These are phyloP conservation scores for Tulasnella sp. DNA, from an alignment of 768 basidiomycete genomes.

Conservation along the genomic window DNA sequence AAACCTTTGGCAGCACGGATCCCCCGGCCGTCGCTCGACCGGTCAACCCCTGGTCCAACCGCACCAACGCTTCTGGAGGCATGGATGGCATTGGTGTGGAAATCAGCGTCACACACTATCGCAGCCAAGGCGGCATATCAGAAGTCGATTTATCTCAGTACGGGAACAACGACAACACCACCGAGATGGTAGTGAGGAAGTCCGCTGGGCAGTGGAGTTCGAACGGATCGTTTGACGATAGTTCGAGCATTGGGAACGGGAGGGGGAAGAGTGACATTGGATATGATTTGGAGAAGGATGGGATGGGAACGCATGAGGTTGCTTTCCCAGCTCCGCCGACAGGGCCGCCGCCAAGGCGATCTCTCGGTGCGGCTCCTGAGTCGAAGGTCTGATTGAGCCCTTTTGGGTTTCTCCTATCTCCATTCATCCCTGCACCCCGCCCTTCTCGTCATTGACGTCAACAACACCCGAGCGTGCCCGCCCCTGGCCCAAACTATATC, in stretches of 20 bases:
- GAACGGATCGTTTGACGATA: neutral
- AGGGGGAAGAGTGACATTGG: neutral
- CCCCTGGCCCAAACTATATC: neutral
- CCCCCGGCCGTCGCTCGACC: neutral
- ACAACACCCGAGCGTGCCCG: neutral
- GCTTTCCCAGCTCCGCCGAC: neutral
- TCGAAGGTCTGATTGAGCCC: neutral
- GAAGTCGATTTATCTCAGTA: neutral
- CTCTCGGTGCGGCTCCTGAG: neutral
- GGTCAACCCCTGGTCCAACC: neutral
- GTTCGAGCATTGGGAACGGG: neutral
- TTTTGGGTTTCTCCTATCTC: neutral
- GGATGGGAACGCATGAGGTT: neutral
- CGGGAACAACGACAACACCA: neutral
- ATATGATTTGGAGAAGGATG: conserved; percentile 4
- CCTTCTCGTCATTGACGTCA: neutral
- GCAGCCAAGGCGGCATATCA: neutral
- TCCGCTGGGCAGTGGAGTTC: neutral
- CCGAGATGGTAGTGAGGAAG: neutral
- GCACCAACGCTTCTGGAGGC: neutral
- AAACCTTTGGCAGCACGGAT: conserved; percentile 16
- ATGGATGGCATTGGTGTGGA: neutral
- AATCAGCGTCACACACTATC: conserved; percentile 7
- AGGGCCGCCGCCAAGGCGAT: neutral
- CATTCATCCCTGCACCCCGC: neutral